Base-by-base conservation (phyloP, 176 grass and related monocot species). In the Chrysopogon serrulatus region DNA sequence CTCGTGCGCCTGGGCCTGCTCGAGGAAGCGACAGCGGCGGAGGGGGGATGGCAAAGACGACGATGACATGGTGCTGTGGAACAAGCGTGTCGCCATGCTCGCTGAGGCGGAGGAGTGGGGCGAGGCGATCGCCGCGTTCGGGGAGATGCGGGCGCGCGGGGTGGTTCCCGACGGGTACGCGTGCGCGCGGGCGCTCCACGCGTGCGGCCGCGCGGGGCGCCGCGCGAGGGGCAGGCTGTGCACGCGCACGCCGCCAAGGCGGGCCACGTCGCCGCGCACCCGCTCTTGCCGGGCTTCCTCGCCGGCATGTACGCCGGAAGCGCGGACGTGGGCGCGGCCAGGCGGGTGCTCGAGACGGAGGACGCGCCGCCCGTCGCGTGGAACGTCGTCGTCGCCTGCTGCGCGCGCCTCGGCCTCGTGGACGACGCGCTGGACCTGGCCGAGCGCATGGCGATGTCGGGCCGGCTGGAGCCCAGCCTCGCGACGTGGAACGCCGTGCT, bases 381-480 rank as follows among this genome's bases (percentile, higher is more conserved):
- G 94, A 97, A 97, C 88, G 84, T 91, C 51, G 84, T 92, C 34
- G 77, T 97, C 71, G 90, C 90, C 39, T 97, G 91, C 85, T 97
- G 80, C 85, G 89, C 83, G 56, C 90, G 89, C 9, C 89, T 94
- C 45, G 94, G 92, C 4, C 90, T 94, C 30, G 87, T 92, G 24
- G 83, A 92, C 65, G 89, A 97, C 74, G 90, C 92, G 10, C 69
- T 90, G 83, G 92, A 94, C 42, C 63, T 97, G 33, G 81, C 83
- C 21, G 47, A 77, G 30, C 40, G 80, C 71, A 94, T 97, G 92
- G 72, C 82, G 5, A 69, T 77, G 60, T 73, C 84, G 2, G 94
- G 3, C 0, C 54, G 65, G 39, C 15, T 77, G 33, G 84, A 89
- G 48, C 92, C 92, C 32, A 91, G 86, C 39, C 30, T 97, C 26